Evolutionary conservation across 176 grass and related monocot genomes (phyloP), one percentile per base, ranked within the genome.

Genomic region (Carex myosuroides): DNA sequence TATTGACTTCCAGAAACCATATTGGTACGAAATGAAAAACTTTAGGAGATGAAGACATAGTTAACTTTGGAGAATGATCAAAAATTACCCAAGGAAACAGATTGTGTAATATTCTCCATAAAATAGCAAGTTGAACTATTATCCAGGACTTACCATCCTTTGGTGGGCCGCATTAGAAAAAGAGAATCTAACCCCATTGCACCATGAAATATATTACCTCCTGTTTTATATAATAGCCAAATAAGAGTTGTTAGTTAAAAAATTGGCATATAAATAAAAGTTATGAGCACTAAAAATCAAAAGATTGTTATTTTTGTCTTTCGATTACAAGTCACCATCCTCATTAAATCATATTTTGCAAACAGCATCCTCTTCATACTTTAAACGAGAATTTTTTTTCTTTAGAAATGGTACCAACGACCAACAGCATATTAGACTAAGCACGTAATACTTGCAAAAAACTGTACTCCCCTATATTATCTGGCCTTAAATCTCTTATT

Each of bases 191-290:
- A 85, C 10, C 96, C 91, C 96, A 98, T 98, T 60, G 93, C 88
- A 21, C 96, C 96, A 21, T 98, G 96, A 71, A 98, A 98, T 61
- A 98, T 93, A 84, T 98, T 98, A 9, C 96, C 96, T 53, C 96
- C 96, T 98, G 82, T 57, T 61, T 75, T 29, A 73, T 54, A 35
- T 62, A 48, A 11, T 42, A 86, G 7, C 24, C 46, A 81, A 54
- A 57, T 68, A 53, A 80, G n/a, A 55, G 53, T 69, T 13, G 29
- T 66, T 61, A 64, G 41, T 78, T 79, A 11, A 39, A 61, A 20
- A 29, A 79, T 65, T 73, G 84, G 29, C 54, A n/a, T 69, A 81
- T 30, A 69, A 0, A 67, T 1, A 54, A 13, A 64, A 73, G 22
- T 24, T 30, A 55, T 76, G 46, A 17, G 72, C 72, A 76, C 72